Conservation (phyloP, 192 early-diverging fungal species). For the Diversispora epigaea region DNA sequence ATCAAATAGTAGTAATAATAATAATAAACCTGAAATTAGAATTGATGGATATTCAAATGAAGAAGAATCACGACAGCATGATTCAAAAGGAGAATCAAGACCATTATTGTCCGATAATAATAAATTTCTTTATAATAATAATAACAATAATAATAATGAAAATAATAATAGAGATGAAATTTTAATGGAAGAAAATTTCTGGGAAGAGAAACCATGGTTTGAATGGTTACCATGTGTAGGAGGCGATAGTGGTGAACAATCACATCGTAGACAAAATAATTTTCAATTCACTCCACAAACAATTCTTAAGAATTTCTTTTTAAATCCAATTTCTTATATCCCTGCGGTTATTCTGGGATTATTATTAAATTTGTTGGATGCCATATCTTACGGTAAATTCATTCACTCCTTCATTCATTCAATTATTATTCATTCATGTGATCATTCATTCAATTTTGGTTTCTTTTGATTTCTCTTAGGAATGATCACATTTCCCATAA, state of each 20-base stretch:
- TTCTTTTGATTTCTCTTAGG: conserved; percentile 36
- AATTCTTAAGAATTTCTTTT: conserved; percentile 29
- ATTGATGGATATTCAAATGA: too few relatives aligned
- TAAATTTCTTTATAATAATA: not conserved
- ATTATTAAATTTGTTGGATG: conserved; percentile 90
- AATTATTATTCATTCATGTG: not conserved
- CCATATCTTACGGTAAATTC: conserved; percentile 73
- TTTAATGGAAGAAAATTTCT: not conserved
- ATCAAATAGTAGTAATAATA: not conserved
- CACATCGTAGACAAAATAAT: not conserved
- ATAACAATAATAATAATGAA: not conserved
- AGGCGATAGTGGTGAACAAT: conserved; percentile 1
- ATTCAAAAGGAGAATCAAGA: not conserved
- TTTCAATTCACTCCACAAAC: conserved; percentile 18
- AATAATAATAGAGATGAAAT: not conserved
- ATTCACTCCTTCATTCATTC: not conserved
- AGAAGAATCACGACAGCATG: too few relatives aligned
- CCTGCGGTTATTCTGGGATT: conserved; percentile 91
- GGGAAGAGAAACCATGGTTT: not conserved
- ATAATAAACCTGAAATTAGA: not conserved
- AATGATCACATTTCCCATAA: conserved; percentile 88
- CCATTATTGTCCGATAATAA: not conserved
- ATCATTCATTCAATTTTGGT: not conserved
- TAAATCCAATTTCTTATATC: conserved; percentile 64
- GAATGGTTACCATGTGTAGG: conserved; percentile 15